Evolutionary conservation across 2,329 filamentous ascomycete genomes (phyloP).

Genomic region (Cercospora canescens): DNA sequence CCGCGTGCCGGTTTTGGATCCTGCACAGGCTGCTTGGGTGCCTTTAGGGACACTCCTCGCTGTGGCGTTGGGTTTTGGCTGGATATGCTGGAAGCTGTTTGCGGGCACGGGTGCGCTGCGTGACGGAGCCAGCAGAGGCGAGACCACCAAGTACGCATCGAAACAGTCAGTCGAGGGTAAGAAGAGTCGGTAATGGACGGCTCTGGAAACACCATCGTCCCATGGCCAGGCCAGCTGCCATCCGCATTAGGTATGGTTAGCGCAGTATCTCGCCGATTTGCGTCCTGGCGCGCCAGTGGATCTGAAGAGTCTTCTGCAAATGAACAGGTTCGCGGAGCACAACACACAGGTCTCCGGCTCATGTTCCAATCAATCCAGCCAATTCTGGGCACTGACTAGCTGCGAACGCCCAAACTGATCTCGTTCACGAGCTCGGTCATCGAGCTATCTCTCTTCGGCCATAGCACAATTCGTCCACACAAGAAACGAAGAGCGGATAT

Average conservation of each 20-base stretch:
- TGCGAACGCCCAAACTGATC: background rate
- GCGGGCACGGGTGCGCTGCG: background rate
- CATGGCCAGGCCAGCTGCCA: too few relatives aligned
- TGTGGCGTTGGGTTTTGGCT: constrained; percentile 47
- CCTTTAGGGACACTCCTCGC: constrained; percentile 45
- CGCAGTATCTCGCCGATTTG: too few relatives aligned
- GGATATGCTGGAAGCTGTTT: constrained; percentile 45
- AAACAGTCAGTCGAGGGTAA: background rate
- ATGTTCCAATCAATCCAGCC: background rate
- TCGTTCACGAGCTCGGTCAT: background rate
- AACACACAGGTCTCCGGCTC: background rate
- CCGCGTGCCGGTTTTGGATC: constrained; percentile 45
- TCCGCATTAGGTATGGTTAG: too few relatives aligned
- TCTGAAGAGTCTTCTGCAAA: too few relatives aligned
- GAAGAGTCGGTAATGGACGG: background rate
- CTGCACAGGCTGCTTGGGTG: constrained; percentile 38
- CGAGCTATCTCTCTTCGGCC: background rate
- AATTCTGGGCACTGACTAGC: background rate
- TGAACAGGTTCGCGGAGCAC: background rate
- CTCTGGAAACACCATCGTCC: too few relatives aligned
- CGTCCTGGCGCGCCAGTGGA: too few relatives aligned
- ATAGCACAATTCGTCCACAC: background rate
- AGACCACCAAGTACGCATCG: background rate
- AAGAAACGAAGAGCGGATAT: background rate
- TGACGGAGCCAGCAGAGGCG: background rate